phyloP scores from a whole-genome alignment of 306 rosid genomes.

The Canavalia ensiformis region DNA sequence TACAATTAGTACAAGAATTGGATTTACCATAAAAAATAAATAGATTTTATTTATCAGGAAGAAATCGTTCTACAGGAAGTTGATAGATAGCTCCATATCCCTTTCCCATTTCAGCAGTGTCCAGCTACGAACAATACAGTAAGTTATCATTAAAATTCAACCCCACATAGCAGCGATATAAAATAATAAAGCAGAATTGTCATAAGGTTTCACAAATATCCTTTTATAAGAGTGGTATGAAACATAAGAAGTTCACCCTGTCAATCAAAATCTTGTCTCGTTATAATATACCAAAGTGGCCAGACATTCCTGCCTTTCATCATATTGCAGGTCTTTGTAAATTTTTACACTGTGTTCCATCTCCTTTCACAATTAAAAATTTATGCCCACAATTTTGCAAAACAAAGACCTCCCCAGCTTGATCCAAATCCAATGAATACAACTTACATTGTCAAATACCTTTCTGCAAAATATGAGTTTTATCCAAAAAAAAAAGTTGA shows the following conservation, averaged over 20 bases:
- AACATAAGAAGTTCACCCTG: background rate
- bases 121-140: background rate
- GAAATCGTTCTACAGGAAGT: background rate
- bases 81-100: background rate
- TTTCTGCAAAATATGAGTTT: background rate
- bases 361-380: background rate
- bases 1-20: background rate
- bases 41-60: background rate
- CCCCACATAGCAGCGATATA: background rate
- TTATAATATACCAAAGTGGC: background rate
- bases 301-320: background rate
- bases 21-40: background rate
- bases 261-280: background rate
- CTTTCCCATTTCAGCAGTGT: background rate
- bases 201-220: background rate
- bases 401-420: background rate
- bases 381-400: background rate
- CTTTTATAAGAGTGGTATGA: background rate
- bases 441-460: background rate
- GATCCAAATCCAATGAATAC: constrained; percentile 17
- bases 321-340: background rate
- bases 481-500: background rate
- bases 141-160: constrained; percentile 1
- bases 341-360: background rate
- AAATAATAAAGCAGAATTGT: background rate